These are phyloP conservation scores for Trypanosoma cruzi DNA, from an alignment of 208 protist genomes.

Conservation along the genomic window DNA sequence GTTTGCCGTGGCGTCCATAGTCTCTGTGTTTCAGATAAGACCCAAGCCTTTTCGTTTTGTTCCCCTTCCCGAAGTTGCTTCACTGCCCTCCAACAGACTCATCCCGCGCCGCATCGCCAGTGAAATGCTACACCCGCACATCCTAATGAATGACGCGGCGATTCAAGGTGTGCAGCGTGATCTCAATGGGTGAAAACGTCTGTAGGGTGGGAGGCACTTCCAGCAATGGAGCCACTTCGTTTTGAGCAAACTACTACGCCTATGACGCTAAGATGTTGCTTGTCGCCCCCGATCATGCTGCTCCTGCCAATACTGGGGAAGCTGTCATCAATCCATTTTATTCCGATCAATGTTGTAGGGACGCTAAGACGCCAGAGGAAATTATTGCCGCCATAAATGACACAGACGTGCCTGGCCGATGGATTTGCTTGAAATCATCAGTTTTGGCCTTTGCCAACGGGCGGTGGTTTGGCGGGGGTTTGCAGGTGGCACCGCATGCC, in stretches of 20 bases:
- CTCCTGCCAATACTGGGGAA: not conserved
- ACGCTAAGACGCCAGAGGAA: slow-evolving; percentile 14
- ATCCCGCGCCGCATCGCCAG: not conserved
- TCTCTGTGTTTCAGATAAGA: slow-evolving; percentile 52
- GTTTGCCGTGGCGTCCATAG: slow-evolving; percentile 52
- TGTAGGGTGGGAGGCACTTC: not conserved
- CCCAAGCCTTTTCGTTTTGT: slow-evolving; percentile 56
- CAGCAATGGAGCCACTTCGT: slow-evolving; percentile 20
- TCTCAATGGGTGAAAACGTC: slow-evolving; percentile 10
- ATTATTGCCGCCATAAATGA: slow-evolving; percentile 19
- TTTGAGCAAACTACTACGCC: slow-evolving; percentile 27
- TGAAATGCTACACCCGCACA: slow-evolving; percentile 13
- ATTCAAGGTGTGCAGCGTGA: slow-evolving; percentile 24
- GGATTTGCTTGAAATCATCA: slow-evolving; percentile 66
- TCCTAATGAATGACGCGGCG: slow-evolving; percentile 4
- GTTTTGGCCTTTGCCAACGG: slow-evolving; percentile 84
- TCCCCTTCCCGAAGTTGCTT: slow-evolving; percentile 33
- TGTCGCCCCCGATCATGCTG: not conserved
- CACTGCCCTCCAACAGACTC: slow-evolving; percentile 23
- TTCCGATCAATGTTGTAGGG: not conserved
- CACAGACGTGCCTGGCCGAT: slow-evolving; percentile 22
- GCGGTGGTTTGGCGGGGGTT: slow-evolving; percentile 80
- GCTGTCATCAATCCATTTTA: slow-evolving; percentile 25
- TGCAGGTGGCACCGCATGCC: slow-evolving; percentile 74
- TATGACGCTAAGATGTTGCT: not conserved